Evolutionary conservation across 1,139 yeast genomes (phyloP).

Genomic region (Saccharomyces hybrid): DNA sequence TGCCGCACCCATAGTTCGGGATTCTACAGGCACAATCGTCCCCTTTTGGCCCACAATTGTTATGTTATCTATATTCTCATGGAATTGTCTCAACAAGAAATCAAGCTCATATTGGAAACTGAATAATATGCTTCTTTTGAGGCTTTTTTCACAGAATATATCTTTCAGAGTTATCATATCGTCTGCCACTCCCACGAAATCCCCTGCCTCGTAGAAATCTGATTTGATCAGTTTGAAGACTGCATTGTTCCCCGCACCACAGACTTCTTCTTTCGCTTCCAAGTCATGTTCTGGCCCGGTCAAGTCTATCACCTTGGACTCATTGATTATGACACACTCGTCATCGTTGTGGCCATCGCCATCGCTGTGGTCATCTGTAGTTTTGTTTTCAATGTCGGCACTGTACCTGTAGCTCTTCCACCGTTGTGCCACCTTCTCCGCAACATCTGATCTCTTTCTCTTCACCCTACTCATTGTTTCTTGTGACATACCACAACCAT

Average conservation of each 20-base stretch:
- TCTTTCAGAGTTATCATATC: conserved; percentile 25
- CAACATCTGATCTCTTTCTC: conserved; percentile 1
- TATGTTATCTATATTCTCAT: conserved; percentile 12
- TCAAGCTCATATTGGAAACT: conserved; percentile 32
- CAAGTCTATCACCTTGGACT: not conserved
- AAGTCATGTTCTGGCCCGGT: not conserved
- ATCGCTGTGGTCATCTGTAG: not conserved
- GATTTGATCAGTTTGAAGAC: conserved; percentile 31
- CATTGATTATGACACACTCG: not conserved
- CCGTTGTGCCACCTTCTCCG: not conserved
- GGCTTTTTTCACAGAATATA: conserved; percentile 21
- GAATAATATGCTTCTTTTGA: conserved; percentile 26
- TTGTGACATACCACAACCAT: not conserved
- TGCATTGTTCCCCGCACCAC: not conserved
- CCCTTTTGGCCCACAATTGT: conserved; percentile 30
- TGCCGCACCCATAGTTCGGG: conserved; percentile 6
- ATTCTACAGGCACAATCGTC: conserved; percentile 21
- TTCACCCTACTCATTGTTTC: not conserved
- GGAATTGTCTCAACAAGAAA: conserved; percentile 22
- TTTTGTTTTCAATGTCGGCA: not conserved
- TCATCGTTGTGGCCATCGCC: not conserved
- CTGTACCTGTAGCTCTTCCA: conserved; percentile 2
- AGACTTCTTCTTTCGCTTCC: not conserved
- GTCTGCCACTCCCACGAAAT: conserved; percentile 8
- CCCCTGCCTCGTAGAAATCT: conserved; percentile 22